Percentiles rank a stretch among this genome's conserved stretches.
Evolutionary conservation across 176 grass and related monocot genomes (phyloP).

Genomic region (Triticum turgidum): DNA sequence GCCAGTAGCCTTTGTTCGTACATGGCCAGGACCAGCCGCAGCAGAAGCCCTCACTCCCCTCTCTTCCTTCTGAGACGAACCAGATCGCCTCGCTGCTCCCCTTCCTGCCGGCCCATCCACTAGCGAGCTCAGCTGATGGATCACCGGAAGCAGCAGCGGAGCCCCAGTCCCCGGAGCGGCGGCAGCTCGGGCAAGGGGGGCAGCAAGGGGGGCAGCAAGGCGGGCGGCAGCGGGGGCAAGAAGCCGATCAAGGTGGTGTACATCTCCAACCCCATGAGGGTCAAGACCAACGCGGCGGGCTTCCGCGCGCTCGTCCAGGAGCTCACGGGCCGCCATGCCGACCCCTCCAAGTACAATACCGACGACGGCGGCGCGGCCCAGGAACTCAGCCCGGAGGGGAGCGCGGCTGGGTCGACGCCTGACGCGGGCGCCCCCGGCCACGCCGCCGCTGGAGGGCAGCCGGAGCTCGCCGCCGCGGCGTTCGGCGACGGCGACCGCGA

Average conservation of each 20-base stretch:
- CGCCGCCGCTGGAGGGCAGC: conserved; percentile 14
- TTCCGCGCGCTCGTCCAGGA: conserved; percentile 82
- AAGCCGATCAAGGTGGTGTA: conserved; percentile 89
- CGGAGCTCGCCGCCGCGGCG: neutral
- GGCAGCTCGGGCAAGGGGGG: conserved; percentile 19
- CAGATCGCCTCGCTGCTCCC: conserved; percentile 20
- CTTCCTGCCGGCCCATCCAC: neutral
- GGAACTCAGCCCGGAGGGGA: conserved; percentile 18
- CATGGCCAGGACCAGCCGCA: conserved; percentile 27
- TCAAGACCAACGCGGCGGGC: conserved; percentile 54
- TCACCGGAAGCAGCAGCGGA: conserved; percentile 29
- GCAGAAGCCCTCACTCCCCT: neutral
- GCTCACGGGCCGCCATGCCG: conserved; percentile 78
- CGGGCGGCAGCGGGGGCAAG: conserved; percentile 18
- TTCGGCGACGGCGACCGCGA: neutral
- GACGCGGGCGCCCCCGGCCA: neutral
- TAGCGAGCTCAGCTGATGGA: conserved; percentile 36
- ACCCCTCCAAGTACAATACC: conserved; percentile 56
- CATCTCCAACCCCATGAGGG: conserved; percentile 88
- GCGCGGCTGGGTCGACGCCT: conserved; percentile 5
- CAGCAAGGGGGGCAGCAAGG: conserved; percentile 15
- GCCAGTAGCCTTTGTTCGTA: conserved; percentile 14
- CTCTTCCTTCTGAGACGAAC: neutral
- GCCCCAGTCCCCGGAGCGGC: neutral
- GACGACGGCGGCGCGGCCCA: neutral